Evolutionary conservation across 805 yeast genomes (phyloP).

Genomic region (Nakazawaea ambrosiae): DNA sequence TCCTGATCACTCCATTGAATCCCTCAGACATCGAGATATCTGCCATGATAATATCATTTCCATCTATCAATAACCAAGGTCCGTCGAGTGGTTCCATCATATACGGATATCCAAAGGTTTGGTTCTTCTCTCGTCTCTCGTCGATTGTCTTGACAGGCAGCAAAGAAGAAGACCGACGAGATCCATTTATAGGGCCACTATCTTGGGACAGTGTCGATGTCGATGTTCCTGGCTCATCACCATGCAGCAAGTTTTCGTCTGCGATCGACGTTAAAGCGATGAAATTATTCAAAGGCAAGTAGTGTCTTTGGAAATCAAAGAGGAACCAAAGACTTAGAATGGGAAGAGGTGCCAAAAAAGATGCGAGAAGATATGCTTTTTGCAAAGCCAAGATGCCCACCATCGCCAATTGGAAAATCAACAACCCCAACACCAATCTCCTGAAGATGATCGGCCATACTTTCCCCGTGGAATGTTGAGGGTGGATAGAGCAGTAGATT

Average conservation of each 20-base stretch:
- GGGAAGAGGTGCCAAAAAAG: slow-evolving; percentile 71
- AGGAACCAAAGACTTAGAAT: slow-evolving; percentile 54
- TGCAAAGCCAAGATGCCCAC: slow-evolving; percentile 79
- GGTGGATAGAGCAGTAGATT: slow-evolving; percentile 54
- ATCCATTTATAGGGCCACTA: background rate
- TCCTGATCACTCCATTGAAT: slow-evolving; percentile 24
- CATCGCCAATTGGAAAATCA: slow-evolving; percentile 86
- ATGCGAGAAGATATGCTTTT: slow-evolving; percentile 70
- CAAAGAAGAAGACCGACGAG: background rate
- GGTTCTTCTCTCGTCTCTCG: slow-evolving; percentile 66
- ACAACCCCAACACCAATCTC: slow-evolving; percentile 71
- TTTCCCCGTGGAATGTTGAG: slow-evolving; percentile 60
- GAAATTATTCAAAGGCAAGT: slow-evolving; percentile 73
- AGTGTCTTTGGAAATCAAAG: slow-evolving; percentile 78
- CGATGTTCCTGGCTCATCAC: background rate
- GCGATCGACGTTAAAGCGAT: slow-evolving; percentile 21
- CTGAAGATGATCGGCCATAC: slow-evolving; percentile 85
- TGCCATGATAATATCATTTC: slow-evolving; percentile 43
- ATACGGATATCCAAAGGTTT: slow-evolving; percentile 73
- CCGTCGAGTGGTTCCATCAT: slow-evolving; percentile 69
- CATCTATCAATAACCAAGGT: slow-evolving; percentile 73
- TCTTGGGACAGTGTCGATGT: background rate
- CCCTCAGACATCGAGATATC: slow-evolving; percentile 30
- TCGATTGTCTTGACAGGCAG: slow-evolving; percentile 50
- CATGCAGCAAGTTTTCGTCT: background rate